These are phyloP conservation scores for Cordyceps javanica DNA, from an alignment of 2,329 filamentous ascomycete genomes.

Conservation along the genomic window DNA sequence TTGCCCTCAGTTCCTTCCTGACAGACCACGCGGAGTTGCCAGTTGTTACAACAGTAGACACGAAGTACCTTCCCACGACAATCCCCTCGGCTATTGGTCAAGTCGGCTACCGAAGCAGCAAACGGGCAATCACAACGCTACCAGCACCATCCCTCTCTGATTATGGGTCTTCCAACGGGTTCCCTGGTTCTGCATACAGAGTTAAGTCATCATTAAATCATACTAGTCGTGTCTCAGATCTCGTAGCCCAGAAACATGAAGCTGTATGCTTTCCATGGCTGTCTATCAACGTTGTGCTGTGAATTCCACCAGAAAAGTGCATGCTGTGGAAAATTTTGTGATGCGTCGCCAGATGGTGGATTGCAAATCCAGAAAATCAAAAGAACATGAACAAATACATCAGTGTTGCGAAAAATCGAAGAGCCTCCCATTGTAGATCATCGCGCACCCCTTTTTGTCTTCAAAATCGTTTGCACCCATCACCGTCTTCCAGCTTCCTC, in stretches of 20 bases:
- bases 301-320: background rate
- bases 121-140: background rate
- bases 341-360: background rate
- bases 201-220: slow-evolving; percentile 4
- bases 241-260: background rate
- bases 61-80: background rate
- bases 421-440: background rate
- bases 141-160: background rate
- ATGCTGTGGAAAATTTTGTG: background rate
- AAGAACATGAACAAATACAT: background rate
- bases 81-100: background rate
- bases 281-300: slow-evolving; percentile 7
- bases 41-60: background rate
- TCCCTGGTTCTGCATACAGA: background rate
- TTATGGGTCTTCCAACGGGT: background rate
- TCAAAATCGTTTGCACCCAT: slow-evolving; percentile 36
- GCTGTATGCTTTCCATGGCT: background rate
- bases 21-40: background rate
- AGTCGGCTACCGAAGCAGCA: background rate
- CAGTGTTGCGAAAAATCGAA: background rate
- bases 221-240: slow-evolving; percentile 5
- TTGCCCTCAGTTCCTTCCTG: background rate
- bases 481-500: slow-evolving; percentile 42
- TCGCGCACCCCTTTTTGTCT: background rate
- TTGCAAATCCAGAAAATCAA: background rate